Conservation (phyloP, 2,329 filamentous ascomycete genomes). For the Cylindrodendrum hubeiense region DNA sequence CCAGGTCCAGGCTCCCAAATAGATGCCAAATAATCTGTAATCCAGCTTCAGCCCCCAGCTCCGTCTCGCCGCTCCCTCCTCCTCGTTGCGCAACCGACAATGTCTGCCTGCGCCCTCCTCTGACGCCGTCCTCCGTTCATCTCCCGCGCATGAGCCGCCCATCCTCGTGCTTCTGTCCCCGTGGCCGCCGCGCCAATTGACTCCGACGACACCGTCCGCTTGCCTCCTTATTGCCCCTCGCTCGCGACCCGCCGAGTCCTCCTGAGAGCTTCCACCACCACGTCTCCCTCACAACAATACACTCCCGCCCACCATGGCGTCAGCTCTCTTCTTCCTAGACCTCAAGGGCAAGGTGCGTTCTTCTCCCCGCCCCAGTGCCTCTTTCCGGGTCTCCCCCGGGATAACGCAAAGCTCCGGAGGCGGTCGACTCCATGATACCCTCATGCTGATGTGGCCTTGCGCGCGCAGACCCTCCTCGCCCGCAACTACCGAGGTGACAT, state of each 20-base stretch:
- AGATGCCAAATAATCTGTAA: constrained; percentile 42
- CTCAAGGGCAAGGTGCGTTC: constrained; percentile 94
- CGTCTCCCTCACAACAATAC: constrained; percentile 39
- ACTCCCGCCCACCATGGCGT: constrained; percentile 78
- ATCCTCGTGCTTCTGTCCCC: constrained; percentile 24
- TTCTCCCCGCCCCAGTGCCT: not conserved
- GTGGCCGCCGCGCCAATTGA: constrained; percentile 46
- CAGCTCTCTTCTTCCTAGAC: constrained; percentile 97
- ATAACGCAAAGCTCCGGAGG: not conserved
- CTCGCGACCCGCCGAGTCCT: constrained; percentile 26
- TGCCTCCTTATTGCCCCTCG: constrained; percentile 44
- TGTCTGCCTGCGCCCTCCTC: constrained; percentile 42
- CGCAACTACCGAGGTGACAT: constrained; percentile 99
- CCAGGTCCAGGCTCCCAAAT: constrained; percentile 39
- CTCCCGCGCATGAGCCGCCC: constrained; percentile 32
- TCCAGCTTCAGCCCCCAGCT: not conserved
- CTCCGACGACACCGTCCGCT: constrained; percentile 26
- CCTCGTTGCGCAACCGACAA: constrained; percentile 34
- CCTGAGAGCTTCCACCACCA: constrained; percentile 37
- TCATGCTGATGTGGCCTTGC: constrained; percentile 40
- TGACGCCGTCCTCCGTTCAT: constrained; percentile 26
- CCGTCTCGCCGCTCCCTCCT: not conserved
- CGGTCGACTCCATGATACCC: constrained; percentile 7
- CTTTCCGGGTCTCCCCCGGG: not conserved
- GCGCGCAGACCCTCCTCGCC: constrained; percentile 88